Percentiles rank a stretch among this genome's conserved stretches.
Evolutionary conservation across 2,329 filamentous ascomycete genomes (phyloP).

Genomic region (Fusarium aywerte): DNA sequence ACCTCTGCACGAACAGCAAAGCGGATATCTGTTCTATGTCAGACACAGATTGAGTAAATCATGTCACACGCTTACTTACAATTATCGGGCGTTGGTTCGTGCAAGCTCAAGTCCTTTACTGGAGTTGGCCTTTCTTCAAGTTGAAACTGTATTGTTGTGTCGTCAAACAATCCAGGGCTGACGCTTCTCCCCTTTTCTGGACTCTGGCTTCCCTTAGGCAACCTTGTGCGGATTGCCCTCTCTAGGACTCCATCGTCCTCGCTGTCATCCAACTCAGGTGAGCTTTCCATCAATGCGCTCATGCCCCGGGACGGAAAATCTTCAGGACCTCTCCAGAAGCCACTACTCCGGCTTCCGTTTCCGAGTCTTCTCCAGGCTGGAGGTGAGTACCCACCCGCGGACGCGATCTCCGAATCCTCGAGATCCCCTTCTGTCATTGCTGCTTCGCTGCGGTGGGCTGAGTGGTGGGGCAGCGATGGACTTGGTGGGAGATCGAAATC

Average conservation of each 20-base stretch:
- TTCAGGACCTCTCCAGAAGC: conserved; percentile 68
- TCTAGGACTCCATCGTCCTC: conserved; percentile 58
- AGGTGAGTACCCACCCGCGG: conserved; percentile 68
- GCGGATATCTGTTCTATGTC: conserved; percentile 74
- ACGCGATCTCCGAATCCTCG: conserved; percentile 60
- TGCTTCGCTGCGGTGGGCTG: conserved; percentile 50
- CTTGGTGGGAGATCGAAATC: conserved; percentile 64
- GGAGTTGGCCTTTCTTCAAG: conserved; percentile 44
- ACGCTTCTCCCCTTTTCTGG: conserved; percentile 62
- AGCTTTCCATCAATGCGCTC: conserved; percentile 41
- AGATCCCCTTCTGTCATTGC: conserved; percentile 51
- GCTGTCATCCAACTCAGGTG: conserved; percentile 45
- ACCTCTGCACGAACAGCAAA: conserved; percentile 90
- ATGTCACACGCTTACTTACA: conserved; percentile 55
- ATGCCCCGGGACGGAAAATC: conserved; percentile 59
- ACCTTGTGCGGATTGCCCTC: conserved; percentile 63
- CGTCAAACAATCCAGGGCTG: conserved; percentile 60
- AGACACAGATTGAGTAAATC: neutral
- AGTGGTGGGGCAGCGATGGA: conserved; percentile 50
- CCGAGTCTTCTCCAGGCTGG: conserved; percentile 70
- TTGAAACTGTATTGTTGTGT: conserved; percentile 54
- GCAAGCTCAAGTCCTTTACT: conserved; percentile 26
- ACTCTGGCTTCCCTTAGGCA: conserved; percentile 66
- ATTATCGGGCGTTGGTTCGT: conserved; percentile 56
- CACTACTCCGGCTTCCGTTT: conserved; percentile 67